Conservation (phyloP, 1,139 yeast species). For the Blastobotrys illinoisensis region DNA sequence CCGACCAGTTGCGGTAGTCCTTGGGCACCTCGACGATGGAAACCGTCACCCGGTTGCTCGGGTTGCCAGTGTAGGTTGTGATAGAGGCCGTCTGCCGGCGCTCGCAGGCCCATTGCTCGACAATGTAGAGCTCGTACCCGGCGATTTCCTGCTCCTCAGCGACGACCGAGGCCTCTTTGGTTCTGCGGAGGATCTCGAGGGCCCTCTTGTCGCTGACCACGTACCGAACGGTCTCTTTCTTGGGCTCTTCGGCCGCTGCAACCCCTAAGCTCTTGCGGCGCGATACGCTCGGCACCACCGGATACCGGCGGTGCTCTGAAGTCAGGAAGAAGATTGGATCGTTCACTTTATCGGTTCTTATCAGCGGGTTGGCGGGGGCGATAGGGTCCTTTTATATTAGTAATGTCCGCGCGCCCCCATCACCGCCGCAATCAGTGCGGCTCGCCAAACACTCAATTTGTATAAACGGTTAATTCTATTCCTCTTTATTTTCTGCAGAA, state of each 20-base stretch:
- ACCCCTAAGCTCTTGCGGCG: background rate
- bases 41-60: slow-evolving; percentile 55
- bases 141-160: slow-evolving; percentile 19
- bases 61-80: slow-evolving; percentile 80
- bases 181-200: slow-evolving; percentile 14
- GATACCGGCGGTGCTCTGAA: background rate
- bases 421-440: background rate
- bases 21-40: slow-evolving; percentile 55
- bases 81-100: slow-evolving; percentile 64
- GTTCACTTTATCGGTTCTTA: background rate
- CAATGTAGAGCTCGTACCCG: slow-evolving; percentile 85
- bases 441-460: background rate
- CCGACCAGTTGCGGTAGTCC: slow-evolving; percentile 53
- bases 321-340: background rate
- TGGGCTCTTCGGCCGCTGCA: background rate
- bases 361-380: background rate
- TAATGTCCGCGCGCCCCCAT: background rate
- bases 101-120: slow-evolving; percentile 88
- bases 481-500: too few species aligned
- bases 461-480: too few species aligned
- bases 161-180: slow-evolving; percentile 17
- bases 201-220: slow-evolving; percentile 19
- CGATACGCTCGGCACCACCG: background rate
- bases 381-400: background rate
- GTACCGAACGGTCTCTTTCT: slow-evolving; percentile 6